Evolutionary conservation across 108 stramenopile genomes (phyloP).

Genomic region (Cyclotella cryptica): DNA sequence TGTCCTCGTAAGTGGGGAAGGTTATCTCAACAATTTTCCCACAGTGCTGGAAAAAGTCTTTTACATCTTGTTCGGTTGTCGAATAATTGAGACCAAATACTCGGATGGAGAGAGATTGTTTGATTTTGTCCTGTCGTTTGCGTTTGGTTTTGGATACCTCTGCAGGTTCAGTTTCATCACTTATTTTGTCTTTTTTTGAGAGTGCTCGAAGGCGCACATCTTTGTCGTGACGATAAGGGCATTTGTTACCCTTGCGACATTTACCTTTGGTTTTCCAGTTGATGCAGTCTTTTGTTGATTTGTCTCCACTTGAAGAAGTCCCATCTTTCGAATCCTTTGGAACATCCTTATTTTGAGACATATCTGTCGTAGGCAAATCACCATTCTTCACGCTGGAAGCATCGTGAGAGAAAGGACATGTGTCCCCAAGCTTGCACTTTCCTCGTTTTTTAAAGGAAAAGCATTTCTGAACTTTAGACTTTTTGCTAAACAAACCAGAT

Average conservation of each 20-base stretch:
- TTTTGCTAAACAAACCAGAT: constrained; percentile 8
- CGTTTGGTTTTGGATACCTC: constrained; percentile 14
- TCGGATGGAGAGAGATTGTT: constrained; percentile 69
- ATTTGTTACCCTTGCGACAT: constrained; percentile 73
- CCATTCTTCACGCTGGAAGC: constrained; percentile 22
- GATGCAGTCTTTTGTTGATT: constrained; percentile 68
- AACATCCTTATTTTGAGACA: constrained; percentile 12
- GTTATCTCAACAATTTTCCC: constrained; percentile 66
- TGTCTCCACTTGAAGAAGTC: neutral
- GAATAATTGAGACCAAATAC: constrained; percentile 86
- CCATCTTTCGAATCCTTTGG: too few species aligned
- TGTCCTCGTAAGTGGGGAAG: constrained; percentile 83
- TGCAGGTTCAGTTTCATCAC: constrained; percentile 2
- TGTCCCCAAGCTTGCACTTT: constrained; percentile 67
- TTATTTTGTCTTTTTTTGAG: constrained; percentile 52
- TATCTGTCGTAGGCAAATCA: neutral
- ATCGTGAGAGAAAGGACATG: constrained; percentile 78
- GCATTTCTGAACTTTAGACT: constrained; percentile 65
- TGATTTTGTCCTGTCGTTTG: constrained; percentile 43
- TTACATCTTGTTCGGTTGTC: constrained; percentile 71
- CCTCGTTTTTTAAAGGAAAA: constrained; percentile 76
- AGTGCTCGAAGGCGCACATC: constrained; percentile 51
- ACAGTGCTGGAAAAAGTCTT: constrained; percentile 61
- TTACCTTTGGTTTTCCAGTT: constrained; percentile 87
- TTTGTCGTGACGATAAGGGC: constrained; percentile 71